phyloP scores from a whole-genome alignment of 257 asterid species.

The Linaria vulgaris region DNA sequence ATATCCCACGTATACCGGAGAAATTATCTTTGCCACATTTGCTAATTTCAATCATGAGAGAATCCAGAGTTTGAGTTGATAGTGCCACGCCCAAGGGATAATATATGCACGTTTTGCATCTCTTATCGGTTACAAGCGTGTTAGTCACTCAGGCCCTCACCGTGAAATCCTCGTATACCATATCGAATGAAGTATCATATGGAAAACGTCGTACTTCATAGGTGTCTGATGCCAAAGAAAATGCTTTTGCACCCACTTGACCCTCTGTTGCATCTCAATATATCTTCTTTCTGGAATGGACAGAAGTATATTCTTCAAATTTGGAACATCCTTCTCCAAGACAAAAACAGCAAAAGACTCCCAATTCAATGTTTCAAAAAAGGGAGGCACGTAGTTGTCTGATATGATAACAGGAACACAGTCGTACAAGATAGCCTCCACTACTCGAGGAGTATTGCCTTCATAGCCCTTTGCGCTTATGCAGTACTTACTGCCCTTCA shows the following conservation, averaged over 20 bases:
- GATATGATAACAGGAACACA: slow-evolving; percentile 82
- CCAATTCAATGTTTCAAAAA: slow-evolving; percentile 73
- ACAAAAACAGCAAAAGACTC: slow-evolving; percentile 66
- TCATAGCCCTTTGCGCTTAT: slow-evolving; percentile 74
- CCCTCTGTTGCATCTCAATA: slow-evolving; percentile 55
- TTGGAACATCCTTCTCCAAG: slow-evolving; percentile 66
- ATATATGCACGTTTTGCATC: not conserved
- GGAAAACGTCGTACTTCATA: slow-evolving; percentile 58
- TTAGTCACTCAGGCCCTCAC: slow-evolving; percentile 23
- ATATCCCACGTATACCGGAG: no score
- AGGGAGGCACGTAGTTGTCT: slow-evolving; percentile 73
- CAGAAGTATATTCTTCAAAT: slow-evolving; percentile 60
- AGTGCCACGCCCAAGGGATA: not conserved
- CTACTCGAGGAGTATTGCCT: slow-evolving; percentile 68
- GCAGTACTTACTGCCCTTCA: slow-evolving; percentile 82
- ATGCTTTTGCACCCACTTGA: slow-evolving; percentile 60
- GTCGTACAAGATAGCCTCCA: slow-evolving; percentile 67
- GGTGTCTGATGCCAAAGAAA: slow-evolving; percentile 64
- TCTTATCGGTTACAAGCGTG: not conserved
- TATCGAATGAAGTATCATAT: slow-evolving; percentile 74
- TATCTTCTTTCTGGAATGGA: slow-evolving; percentile 56
- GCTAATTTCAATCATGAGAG: no score
- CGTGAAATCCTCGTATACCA: slow-evolving; percentile 70
- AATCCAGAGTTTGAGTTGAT: no score
- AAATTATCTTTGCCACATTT: no score